A percentile compares a stretch with the other conserved stretches of the same genome.
phyloP scores from a whole-genome alignment of 2,329 filamentous ascomycete species.

The Harringtonia lauricola region DNA sequence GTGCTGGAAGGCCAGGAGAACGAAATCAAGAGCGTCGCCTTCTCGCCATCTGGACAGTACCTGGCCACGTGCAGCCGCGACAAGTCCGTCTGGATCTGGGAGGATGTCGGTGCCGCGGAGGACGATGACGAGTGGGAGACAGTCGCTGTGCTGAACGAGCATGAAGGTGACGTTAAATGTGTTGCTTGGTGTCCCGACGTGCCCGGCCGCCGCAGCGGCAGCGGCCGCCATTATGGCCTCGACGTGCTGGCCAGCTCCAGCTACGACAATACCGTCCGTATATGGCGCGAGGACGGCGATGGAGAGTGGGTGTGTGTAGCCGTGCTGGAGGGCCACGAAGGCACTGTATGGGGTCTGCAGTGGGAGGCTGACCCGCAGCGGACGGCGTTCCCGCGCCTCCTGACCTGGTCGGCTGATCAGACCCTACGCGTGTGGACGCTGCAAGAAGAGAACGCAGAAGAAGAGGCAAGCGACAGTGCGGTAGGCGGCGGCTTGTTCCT shows the following conservation, averaged over 20 bases:
- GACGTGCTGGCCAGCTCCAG: conserved; percentile 81
- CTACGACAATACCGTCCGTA: conserved; percentile 82
- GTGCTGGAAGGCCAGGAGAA: conserved; percentile 92
- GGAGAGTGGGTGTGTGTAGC: conserved; percentile 86
- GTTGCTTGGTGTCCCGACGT: conserved; percentile 81
- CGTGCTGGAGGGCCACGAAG: conserved; percentile 66
- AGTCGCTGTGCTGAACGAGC: conserved; percentile 85
- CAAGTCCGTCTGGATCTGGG: conserved; percentile 97
- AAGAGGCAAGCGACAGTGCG: conserved; percentile 14
- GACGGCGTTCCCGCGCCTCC: conserved; percentile 47
- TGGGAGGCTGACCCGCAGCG: conserved; percentile 42
- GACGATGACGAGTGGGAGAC: conserved; percentile 96
- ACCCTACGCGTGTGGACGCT: conserved; percentile 72
- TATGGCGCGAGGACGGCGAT: conserved; percentile 85
- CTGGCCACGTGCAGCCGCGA: conserved; percentile 87
- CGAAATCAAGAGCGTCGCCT: conserved; percentile 75
- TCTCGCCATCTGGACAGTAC: conserved; percentile 62
- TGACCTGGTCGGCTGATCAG: conserved; percentile 78
- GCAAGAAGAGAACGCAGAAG: conserved; percentile 40
- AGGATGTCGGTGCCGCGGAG: conserved; percentile 63
- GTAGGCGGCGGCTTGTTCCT: conserved; percentile 18
- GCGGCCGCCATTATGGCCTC: conserved; percentile 35
- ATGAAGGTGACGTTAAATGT: conserved; percentile 90
- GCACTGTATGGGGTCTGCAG: conserved; percentile 85
- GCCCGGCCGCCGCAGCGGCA: conserved; percentile 26